Evolutionary conservation across 192 early-diverging fungal species (phyloP), one percentile per base, ranked within the genome.

Genomic region (Linnemannia zychae): DNA sequence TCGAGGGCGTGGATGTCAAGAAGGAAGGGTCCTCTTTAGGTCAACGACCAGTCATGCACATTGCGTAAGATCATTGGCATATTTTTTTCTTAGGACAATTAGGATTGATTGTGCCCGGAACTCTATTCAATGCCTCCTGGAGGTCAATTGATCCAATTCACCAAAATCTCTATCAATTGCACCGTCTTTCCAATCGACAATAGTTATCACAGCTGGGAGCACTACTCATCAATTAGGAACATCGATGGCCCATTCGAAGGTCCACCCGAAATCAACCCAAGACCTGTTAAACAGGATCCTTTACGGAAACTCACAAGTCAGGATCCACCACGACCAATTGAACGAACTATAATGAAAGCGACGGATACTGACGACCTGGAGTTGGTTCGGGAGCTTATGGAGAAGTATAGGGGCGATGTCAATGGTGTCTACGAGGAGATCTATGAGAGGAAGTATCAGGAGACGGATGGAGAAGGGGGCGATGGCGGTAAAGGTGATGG

Each of bases 201-300:
- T 31, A 90, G 90, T 2, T 95, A 95, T 79, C 94, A 95, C 68
- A 93, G 89, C 68, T 95, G 93, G 88, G 93, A 95, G 73, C 94
- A 94, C 76, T 95, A 96, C 60, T 94, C 93, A 52, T 96, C 95
- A 1, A 92, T 96, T 36, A 85, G 94, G 6, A 95, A 94, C 63
- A 87, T 89, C 28, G 82, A 86, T 60, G 95, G 94, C 0, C 94
- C 95, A 22, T 87, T 90, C 31, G 82, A 79, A 1, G 95, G 95
- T 18, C 80, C 88, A 60, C 94, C 95, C 3, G 81, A 92, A 37
- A 93, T 95, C 33, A 91, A 90, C 36, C 82, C 74, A 5, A 47
- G 48, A 17, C 20, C 33, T 48, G 33, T 50, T 0, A 66, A 69
- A 34, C 69, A 69, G 38, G 40, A 60, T 38, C 79, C 72, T 13